phyloP scores from a whole-genome alignment of 2,329 filamentous ascomycete genomes.

The Ophiocordyceps camponoti-leonardi region DNA sequence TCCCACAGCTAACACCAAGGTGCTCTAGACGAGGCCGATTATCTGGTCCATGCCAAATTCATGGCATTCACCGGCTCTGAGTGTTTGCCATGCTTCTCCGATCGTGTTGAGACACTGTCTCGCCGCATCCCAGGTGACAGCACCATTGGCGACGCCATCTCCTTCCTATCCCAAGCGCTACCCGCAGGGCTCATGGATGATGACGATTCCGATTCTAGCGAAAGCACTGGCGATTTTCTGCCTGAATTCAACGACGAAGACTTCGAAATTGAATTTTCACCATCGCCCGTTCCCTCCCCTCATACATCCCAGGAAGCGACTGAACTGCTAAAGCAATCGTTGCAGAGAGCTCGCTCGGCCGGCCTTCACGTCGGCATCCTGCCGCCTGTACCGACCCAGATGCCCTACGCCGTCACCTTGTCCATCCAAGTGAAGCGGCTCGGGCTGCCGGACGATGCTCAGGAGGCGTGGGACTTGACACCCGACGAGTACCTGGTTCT shows the following conservation, averaged over 20 bases:
- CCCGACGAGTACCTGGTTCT: conserved; percentile 54
- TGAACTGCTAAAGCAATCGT: conserved; percentile 4
- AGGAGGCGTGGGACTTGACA: conserved; percentile 60
- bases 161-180: conserved; percentile 5
- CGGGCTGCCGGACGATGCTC: conserved; percentile 54
- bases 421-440: conserved; percentile 55
- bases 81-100: conserved; percentile 18
- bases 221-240: background rate
- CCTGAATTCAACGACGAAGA: background rate
- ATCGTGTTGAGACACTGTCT: conserved; percentile 24
- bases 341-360: conserved; percentile 39
- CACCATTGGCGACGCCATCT: conserved; percentile 7
- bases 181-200: background rate
- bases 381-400: conserved; percentile 24
- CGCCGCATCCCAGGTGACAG: conserved; percentile 12
- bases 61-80: conserved; percentile 26
- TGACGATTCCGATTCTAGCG: background rate
- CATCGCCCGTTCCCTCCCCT: background rate
- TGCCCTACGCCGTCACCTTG: conserved; percentile 36
- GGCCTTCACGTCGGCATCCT: conserved; percentile 57
- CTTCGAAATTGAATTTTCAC: background rate
- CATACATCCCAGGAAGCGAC: background rate
- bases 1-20: background rate
- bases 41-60: conserved; percentile 20
- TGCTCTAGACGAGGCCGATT: conserved; percentile 14